These are phyloP conservation scores for Nitzschia sp. DNA, from an alignment of 108 stramenopile genomes.

Conservation along the genomic window DNA sequence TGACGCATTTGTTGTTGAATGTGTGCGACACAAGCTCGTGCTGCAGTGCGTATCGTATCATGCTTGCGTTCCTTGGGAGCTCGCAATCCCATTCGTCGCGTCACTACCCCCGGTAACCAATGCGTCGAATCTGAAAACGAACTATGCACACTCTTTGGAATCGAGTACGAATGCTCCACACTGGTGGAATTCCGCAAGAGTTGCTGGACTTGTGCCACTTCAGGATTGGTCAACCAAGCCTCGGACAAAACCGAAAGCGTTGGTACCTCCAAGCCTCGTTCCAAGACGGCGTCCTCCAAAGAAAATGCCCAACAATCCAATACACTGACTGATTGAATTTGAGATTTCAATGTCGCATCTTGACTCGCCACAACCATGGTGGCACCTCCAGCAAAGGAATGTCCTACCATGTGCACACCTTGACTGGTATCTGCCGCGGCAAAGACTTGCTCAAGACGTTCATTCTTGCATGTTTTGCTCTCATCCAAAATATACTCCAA, in stretches of 20 bases:
- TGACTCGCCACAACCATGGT: constrained; percentile 23
- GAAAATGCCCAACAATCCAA: constrained; percentile 37
- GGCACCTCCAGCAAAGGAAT: constrained; percentile 61
- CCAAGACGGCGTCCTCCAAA: constrained; percentile 13
- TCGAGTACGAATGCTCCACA: background rate
- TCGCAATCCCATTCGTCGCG: constrained; percentile 12
- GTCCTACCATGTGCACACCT: constrained; percentile 43
- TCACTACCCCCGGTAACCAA: constrained; percentile 20
- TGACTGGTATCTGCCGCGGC: constrained; percentile 5
- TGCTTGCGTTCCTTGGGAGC: constrained; percentile 8
- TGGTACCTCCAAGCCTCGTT: background rate
- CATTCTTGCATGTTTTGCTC: background rate
- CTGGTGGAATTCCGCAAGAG: constrained; percentile 11
- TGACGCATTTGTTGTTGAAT: constrained; percentile 5
- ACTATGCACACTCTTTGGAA: constrained; percentile 25
- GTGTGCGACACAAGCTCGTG: constrained; percentile 22
- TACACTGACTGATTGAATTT: constrained; percentile 21
- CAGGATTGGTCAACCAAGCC: constrained; percentile 28
- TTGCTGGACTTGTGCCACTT: constrained; percentile 12
- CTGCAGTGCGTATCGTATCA: constrained; percentile 22
- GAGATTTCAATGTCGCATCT: background rate
- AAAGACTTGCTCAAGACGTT: constrained; percentile 14
- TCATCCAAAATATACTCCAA: constrained; percentile 6
- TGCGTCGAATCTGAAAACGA: constrained; percentile 27
- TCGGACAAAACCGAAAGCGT: constrained; percentile 33